These are phyloP conservation scores for Neoscytalidium dimidiatum DNA, from an alignment of 2,329 filamentous ascomycete genomes.

Conservation along the genomic window DNA sequence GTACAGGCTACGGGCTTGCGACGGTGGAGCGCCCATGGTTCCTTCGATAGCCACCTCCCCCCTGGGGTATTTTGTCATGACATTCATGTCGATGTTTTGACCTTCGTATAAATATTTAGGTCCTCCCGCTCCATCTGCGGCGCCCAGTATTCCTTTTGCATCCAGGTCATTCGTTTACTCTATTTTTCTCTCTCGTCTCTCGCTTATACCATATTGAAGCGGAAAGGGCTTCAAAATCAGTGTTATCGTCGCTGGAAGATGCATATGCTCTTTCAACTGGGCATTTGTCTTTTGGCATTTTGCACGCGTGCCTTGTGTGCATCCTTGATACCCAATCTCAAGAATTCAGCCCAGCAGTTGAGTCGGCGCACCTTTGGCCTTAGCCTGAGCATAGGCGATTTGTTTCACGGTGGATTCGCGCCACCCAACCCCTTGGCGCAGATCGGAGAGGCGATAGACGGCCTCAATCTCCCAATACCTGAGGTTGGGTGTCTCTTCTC, in stretches of 20 bases:
- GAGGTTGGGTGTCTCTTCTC: slow-evolving; percentile 8
- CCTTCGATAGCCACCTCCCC: not conserved
- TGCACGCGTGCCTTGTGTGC: not conserved
- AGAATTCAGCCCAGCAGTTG: not conserved
- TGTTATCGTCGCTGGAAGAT: too few relatives aligned
- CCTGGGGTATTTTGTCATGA: not conserved
- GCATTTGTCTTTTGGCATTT: slow-evolving; percentile 6
- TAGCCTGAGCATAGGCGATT: not conserved
- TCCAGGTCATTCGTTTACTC: too few relatives aligned
- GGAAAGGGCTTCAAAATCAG: too few relatives aligned
- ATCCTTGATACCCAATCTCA: not conserved
- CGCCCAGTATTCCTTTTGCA: too few relatives aligned
- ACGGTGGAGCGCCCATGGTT: not conserved
- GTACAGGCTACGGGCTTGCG: not conserved
- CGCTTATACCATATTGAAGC: too few relatives aligned
- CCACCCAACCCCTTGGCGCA: not conserved
- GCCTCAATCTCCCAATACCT: not conserved
- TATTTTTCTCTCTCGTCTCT: not conserved
- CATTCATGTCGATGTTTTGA: too few relatives aligned
- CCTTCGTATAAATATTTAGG: too few relatives aligned
- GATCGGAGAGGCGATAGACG: not conserved
- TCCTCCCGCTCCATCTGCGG: too few relatives aligned
- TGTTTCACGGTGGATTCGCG: not conserved
- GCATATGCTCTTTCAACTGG: not conserved
- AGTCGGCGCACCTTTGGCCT: not conserved